Conservation (phyloP, 176 grass and related monocot species). For the Calamus simplicifolius region DNA sequence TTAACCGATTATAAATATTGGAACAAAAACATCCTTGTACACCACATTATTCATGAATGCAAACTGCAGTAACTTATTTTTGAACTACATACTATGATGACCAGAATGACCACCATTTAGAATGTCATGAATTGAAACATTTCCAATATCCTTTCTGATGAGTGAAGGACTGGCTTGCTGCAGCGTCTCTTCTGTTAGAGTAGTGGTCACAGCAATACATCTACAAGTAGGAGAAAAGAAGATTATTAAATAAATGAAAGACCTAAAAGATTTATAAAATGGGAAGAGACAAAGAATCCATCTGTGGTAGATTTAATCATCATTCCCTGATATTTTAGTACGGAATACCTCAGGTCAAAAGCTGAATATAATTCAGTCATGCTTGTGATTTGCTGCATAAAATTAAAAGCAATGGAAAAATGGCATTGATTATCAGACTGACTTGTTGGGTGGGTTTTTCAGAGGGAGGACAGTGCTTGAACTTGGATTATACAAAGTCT, state of each 20-base stretch:
- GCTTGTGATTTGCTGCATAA: too few species aligned
- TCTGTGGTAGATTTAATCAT: too few species aligned
- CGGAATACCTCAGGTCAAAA: too few species aligned
- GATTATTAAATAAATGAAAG: neutral
- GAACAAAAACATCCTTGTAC: constrained; percentile 17
- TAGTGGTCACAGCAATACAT: constrained; percentile 94
- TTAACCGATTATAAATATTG: constrained; percentile 13
- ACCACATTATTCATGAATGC: constrained; percentile 27
- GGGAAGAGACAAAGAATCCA: neutral
- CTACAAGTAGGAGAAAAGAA: constrained; percentile 40
- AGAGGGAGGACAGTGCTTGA: too few species aligned
- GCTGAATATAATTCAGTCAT: too few species aligned
- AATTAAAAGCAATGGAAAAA: too few species aligned
- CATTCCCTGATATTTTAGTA: too few species aligned
- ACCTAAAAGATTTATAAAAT: neutral
- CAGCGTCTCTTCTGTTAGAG: constrained; percentile 61
- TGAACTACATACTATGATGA: constrained; percentile 76
- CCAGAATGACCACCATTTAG: constrained; percentile 77
- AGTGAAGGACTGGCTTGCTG: constrained; percentile 61
- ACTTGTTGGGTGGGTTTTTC: too few species aligned
- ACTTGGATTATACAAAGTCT: too few species aligned
- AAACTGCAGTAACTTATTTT: constrained; percentile 25
- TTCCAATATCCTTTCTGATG: constrained; percentile 77
- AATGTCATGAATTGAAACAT: constrained; percentile 90
- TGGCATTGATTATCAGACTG: too few species aligned